Evolutionary conservation across 768 basidiomycete species (phyloP).

Genomic region (Boletus subcaerulescens): DNA sequence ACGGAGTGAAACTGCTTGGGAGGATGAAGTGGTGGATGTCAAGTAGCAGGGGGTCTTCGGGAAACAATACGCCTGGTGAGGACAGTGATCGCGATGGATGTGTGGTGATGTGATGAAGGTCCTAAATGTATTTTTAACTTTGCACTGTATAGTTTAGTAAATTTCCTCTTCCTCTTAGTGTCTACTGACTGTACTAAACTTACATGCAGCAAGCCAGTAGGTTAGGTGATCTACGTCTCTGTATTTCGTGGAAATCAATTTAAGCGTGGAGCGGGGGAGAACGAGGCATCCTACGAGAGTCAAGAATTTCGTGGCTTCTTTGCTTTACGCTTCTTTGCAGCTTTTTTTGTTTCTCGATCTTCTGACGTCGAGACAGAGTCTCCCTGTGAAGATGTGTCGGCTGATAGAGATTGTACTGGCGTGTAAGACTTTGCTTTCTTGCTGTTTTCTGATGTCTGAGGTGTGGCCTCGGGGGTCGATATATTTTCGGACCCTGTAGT

Average conservation of each 20-base stretch:
- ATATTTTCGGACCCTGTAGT: conserved; percentile 32
- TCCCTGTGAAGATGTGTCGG: conserved; percentile 14
- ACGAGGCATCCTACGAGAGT: conserved; percentile 10
- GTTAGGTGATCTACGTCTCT: conserved; percentile 13
- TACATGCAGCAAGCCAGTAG: conserved; percentile 12
- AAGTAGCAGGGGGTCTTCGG: conserved; percentile 46
- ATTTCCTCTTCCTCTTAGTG: conserved; percentile 7
- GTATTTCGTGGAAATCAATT: conserved; percentile 15
- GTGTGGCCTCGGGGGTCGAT: not conserved
- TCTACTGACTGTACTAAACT: conserved; percentile 15
- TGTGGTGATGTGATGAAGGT: conserved; percentile 54
- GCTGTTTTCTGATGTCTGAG: not conserved
- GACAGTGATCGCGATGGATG: conserved; percentile 58
- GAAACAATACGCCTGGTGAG: conserved; percentile 48
- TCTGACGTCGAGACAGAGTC: conserved; percentile 23
- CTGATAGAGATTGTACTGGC: not conserved
- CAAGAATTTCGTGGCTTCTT: conserved; percentile 17
- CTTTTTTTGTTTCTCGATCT: conserved; percentile 22
- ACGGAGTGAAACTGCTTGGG: conserved; percentile 20
- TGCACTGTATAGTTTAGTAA: conserved; percentile 29
- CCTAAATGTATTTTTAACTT: conserved; percentile 22
- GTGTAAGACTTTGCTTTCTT: conserved; percentile 9
- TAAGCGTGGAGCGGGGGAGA: conserved; percentile 2
- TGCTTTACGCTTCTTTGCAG: conserved; percentile 35
- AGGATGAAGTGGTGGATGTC: conserved; percentile 39